Conservation (phyloP, 2,329 filamentous ascomycete species). For the Eutypa lata region DNA sequence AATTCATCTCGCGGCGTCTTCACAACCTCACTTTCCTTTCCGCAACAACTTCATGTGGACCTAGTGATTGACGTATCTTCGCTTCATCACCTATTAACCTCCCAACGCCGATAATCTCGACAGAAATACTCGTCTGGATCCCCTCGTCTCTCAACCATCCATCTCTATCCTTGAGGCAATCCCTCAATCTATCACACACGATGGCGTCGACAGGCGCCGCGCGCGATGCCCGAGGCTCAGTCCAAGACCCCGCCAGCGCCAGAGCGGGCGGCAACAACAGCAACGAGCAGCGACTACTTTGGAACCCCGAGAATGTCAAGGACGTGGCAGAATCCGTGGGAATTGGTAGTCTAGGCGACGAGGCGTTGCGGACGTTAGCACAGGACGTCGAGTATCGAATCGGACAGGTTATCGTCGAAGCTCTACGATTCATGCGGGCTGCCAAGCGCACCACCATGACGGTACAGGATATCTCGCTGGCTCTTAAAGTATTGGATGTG, state of each 20-base stretch:
- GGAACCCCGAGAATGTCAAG: slow-evolving; percentile 94
- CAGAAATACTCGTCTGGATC: too few species aligned
- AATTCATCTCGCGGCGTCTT: too few species aligned
- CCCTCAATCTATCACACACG: neutral
- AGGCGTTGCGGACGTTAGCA: slow-evolving; percentile 81
- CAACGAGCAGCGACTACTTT: slow-evolving; percentile 55
- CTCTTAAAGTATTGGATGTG: slow-evolving; percentile 81
- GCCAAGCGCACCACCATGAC: slow-evolving; percentile 81
- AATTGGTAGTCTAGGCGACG: slow-evolving; percentile 75
- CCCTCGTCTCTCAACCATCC: too few species aligned
- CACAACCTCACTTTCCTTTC: too few species aligned
- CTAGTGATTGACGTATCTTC: too few species aligned
- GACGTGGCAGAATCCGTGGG: slow-evolving; percentile 97
- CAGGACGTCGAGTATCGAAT: slow-evolving; percentile 96
- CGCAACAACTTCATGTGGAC: too few species aligned
- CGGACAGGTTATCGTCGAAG: slow-evolving; percentile 88
- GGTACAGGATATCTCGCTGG: slow-evolving; percentile 85
- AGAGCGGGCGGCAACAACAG: slow-evolving; percentile 18
- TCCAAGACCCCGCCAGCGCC: slow-evolving; percentile 13
- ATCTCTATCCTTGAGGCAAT: neutral
- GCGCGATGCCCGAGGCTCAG: slow-evolving; percentile 18
- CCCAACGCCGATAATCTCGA: too few species aligned
- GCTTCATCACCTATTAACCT: too few species aligned
- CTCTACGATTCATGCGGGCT: slow-evolving; percentile 93
- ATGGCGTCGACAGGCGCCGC: slow-evolving; percentile 23